A percentile compares a stretch with the other conserved stretches of the same genome.
Conservation (phyloP, 192 early-diverging fungal genomes). For the Mortierella hygrophila region DNA sequence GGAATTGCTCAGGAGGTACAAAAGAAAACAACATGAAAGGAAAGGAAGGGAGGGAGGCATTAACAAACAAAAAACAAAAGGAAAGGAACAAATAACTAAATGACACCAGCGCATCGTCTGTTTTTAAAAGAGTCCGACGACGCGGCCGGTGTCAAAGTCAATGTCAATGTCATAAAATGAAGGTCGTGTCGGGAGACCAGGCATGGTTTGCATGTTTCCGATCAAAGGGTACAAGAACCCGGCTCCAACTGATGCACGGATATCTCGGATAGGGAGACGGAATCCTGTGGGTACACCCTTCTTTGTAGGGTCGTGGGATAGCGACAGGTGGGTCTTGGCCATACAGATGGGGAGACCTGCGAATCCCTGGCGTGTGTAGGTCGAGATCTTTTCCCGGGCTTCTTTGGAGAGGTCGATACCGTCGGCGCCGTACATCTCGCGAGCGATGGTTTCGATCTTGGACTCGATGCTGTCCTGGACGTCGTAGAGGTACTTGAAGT, state of each 20-base stretch:
- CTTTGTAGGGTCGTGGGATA: slow-evolving; percentile 92
- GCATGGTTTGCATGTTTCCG: slow-evolving; percentile 98
- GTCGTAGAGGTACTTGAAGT: slow-evolving; percentile 94
- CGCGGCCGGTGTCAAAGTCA: slow-evolving; percentile 85
- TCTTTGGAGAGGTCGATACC: slow-evolving; percentile 87
- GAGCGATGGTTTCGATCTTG: slow-evolving; percentile 95
- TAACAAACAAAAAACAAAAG: not conserved
- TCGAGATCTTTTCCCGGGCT: slow-evolving; percentile 90
- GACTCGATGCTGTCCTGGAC: slow-evolving; percentile 78
- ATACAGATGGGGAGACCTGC: slow-evolving; percentile 94
- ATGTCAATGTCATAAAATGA: slow-evolving; percentile 97
- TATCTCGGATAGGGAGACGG: slow-evolving; percentile 93
- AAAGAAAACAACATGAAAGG: not conserved
- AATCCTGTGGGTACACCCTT: slow-evolving; percentile 96
- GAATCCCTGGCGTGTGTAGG: slow-evolving; percentile 91
- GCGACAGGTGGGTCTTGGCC: slow-evolving; percentile 97
- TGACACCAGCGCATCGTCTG: not conserved
- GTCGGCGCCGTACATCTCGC: slow-evolving; percentile 95
- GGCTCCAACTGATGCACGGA: slow-evolving; percentile 94
- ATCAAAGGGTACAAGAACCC: slow-evolving; percentile 98
- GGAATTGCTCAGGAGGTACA: too few species aligned
- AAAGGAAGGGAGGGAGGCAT: not conserved
- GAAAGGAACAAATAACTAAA: not conserved
- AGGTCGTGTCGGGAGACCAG: slow-evolving; percentile 94
- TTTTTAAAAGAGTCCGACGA: slow-evolving; percentile 88